phyloP scores from a whole-genome alignment of 257 asterid genomes.

The Phtheirospermum japonicum region DNA sequence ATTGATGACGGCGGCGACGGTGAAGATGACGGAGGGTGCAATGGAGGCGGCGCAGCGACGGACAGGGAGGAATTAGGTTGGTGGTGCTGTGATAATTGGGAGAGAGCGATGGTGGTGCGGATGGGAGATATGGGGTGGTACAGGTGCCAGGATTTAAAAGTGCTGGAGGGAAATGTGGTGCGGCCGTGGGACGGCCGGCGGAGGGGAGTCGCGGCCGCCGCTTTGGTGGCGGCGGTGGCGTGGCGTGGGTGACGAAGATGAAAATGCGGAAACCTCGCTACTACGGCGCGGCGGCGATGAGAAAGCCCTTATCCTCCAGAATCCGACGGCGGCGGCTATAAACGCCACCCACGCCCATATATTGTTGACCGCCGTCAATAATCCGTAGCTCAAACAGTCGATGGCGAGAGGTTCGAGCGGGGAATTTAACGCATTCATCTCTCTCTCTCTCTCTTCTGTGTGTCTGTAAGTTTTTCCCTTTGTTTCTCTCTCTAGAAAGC shows the following conservation, averaged over 20 bases:
- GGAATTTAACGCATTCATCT: conserved; percentile 47
- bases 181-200: conserved; percentile 48
- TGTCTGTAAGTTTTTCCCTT: background rate
- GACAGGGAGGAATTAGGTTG: conserved; percentile 21
- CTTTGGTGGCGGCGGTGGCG: conserved; percentile 13
- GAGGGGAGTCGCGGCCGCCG: conserved; percentile 11
- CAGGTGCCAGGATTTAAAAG: conserved; percentile 42
- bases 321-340: conserved; percentile 47
- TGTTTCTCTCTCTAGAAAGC: background rate
- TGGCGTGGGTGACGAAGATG: background rate
- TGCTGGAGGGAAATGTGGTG: conserved; percentile 55
- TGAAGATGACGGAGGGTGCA: conserved; percentile 1
- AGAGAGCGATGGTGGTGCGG: conserved; percentile 34
- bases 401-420: conserved; percentile 51
- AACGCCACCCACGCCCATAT: conserved; percentile 61
- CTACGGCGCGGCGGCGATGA: conserved; percentile 20
- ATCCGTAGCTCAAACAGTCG: conserved; percentile 39
- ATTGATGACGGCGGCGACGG: background rate
- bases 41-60: conserved; percentile 1
- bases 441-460: conserved; percentile 9
- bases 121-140: conserved; percentile 50
- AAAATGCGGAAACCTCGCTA: conserved; percentile 2
- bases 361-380: conserved; percentile 41
- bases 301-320: conserved; percentile 45
- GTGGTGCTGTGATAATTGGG: conserved; percentile 37